phyloP scores from a whole-genome alignment of 2,329 filamentous ascomycete species.

The Alternaria panax region DNA sequence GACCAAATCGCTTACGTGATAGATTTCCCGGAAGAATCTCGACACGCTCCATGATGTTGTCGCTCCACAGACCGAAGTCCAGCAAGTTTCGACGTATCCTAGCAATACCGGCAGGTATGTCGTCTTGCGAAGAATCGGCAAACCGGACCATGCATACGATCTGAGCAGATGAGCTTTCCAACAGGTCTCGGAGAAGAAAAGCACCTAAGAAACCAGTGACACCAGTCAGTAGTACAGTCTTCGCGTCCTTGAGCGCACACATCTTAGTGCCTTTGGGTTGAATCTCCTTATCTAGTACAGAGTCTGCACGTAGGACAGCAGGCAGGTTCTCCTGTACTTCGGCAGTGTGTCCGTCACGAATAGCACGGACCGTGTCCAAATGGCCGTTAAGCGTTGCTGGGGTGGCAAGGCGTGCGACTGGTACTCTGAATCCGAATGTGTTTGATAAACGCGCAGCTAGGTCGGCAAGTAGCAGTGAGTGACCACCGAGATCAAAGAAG shows the following conservation, averaged over 20 bases:
- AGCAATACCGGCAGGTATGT: constrained; percentile 72
- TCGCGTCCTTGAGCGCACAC: constrained; percentile 68
- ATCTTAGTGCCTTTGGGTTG: constrained; percentile 62
- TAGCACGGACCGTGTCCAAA: constrained; percentile 72
- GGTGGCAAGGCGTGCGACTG: constrained; percentile 73
- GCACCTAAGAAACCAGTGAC: constrained; percentile 79
- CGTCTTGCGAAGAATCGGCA: constrained; percentile 69
- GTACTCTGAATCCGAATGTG: constrained; percentile 75
- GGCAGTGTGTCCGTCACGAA: constrained; percentile 75
- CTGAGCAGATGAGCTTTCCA: constrained; percentile 72
- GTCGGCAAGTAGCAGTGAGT: constrained; percentile 79
- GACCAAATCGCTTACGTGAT: constrained; percentile 71
- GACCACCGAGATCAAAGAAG: constrained; percentile 83
- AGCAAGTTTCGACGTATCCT: constrained; percentile 77
- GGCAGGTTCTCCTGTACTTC: constrained; percentile 79
- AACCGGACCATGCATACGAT: constrained; percentile 79
- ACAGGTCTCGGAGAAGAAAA: constrained; percentile 72
- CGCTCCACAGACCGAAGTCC: constrained; percentile 79
- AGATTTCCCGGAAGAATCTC: constrained; percentile 78
- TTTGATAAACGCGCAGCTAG: constrained; percentile 74
- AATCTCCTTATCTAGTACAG: constrained; percentile 73
- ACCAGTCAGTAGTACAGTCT: constrained; percentile 75
- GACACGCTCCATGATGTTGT: constrained; percentile 78
- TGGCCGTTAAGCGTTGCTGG: constrained; percentile 76
- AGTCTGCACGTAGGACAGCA: constrained; percentile 71